A percentile compares a stretch with the other conserved stretches of the same genome.
Evolutionary conservation across 2,329 filamentous ascomycete species (phyloP).

Genomic region (Onygenales sp.): DNA sequence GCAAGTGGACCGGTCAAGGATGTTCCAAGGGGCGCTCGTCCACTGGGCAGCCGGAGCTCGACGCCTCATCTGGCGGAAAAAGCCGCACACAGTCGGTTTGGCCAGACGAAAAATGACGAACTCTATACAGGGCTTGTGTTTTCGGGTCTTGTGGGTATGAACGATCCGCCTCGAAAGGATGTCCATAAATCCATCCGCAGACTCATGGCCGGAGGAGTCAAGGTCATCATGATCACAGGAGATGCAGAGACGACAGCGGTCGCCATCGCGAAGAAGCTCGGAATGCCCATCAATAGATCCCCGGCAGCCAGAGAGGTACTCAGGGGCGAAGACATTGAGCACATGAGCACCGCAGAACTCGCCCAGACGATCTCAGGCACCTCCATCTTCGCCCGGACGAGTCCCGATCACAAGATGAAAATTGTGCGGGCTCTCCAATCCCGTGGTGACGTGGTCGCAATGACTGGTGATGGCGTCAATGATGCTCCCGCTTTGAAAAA

Average conservation of each 20-base stretch:
- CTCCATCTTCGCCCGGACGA: constrained; percentile 91
- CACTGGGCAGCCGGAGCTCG: constrained; percentile 45
- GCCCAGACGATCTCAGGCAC: constrained; percentile 77
- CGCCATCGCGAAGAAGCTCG: constrained; percentile 88
- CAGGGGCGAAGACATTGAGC: constrained; percentile 83
- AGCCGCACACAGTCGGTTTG: constrained; percentile 13
- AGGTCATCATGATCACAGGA: constrained; percentile 98
- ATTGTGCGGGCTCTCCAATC: constrained; percentile 87
- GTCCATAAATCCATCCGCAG: constrained; percentile 82
- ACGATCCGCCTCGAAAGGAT: constrained; percentile 82
- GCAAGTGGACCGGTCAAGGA: constrained; percentile 66
- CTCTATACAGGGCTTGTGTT: constrained; percentile 77
- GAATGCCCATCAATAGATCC: constrained; percentile 67
- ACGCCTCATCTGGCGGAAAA: constrained; percentile 23
- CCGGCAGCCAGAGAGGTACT: constrained; percentile 56
- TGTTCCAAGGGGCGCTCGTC: constrained; percentile 33
- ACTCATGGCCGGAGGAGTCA: constrained; percentile 87
- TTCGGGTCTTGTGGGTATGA: constrained; percentile 92
- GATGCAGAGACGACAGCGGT: constrained; percentile 91
- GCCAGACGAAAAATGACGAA: constrained; percentile 51
- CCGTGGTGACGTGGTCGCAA: constrained; percentile 91
- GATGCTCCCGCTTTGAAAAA: constrained; percentile 94
- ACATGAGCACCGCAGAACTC: constrained; percentile 78
- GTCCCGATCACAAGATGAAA: constrained; percentile 96
- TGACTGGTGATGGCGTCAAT: constrained; percentile 98